Percentiles rank a stretch among this genome's conserved stretches.
Evolutionary conservation across 768 basidiomycete species (phyloP).

Genomic region (Psilocybe cubensis): DNA sequence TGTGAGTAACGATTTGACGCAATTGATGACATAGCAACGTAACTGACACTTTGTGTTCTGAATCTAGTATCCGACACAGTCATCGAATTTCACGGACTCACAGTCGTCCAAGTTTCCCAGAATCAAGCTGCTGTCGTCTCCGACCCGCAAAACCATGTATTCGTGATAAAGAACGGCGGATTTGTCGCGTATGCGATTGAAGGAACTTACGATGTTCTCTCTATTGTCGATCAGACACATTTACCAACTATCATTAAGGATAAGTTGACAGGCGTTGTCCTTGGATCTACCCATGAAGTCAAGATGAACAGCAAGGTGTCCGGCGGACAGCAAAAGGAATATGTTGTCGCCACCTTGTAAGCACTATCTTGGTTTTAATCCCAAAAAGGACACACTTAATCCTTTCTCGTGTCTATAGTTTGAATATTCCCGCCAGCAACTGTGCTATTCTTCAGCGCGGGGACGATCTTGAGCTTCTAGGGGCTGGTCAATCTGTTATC

Average conservation of each 20-base stretch:
- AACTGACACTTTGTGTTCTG: background rate
- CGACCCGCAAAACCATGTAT: conserved; percentile 78
- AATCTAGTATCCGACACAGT: conserved; percentile 77
- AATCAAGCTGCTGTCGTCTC: conserved; percentile 80
- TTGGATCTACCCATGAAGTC: conserved; percentile 81
- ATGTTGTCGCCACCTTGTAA: conserved; percentile 80
- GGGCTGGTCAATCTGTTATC: conserved; percentile 84
- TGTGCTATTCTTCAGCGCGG: conserved; percentile 85
- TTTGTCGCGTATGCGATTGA: conserved; percentile 79
- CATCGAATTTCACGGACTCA: conserved; percentile 79
- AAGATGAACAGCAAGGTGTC: conserved; percentile 69
- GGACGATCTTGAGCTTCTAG: conserved; percentile 76
- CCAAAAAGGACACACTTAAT: background rate
- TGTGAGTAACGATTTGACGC: conserved; percentile 41
- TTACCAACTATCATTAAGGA: conserved; percentile 64
- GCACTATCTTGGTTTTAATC: conserved; percentile 19
- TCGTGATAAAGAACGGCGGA: conserved; percentile 79
- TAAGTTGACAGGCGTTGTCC: conserved; percentile 56
- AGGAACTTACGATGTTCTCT: conserved; percentile 80
- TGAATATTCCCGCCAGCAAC: conserved; percentile 86
- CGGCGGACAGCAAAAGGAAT: conserved; percentile 52
- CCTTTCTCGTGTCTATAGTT: conserved; percentile 37
- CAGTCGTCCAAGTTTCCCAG: conserved; percentile 86
- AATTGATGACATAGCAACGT: background rate
- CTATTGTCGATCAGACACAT: conserved; percentile 86